phyloP scores from a whole-genome alignment of 1,284 basidiomycete species.

The Sparassis latifolia region DNA sequence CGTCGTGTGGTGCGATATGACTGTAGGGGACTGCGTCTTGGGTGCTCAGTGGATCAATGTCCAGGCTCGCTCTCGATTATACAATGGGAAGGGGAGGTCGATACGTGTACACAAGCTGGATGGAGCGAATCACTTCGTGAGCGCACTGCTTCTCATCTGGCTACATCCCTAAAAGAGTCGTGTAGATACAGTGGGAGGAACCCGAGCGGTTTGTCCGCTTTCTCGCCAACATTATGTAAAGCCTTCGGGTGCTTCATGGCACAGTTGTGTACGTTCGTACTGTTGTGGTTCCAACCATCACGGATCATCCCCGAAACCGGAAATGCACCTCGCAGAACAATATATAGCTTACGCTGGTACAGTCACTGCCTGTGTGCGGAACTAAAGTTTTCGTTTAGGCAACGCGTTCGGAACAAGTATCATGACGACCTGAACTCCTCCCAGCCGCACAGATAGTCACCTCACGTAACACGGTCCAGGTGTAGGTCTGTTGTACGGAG shows the following conservation, averaged over 20 bases:
- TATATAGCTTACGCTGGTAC: conserved; percentile 55
- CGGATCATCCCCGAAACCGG: no score
- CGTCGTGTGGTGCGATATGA: conserved; percentile 15
- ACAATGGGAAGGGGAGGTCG: conserved; percentile 1
- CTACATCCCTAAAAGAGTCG: conserved; percentile 7
- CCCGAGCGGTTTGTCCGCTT: conserved; percentile 14
- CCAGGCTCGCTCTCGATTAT: neutral
- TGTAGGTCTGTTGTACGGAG: no score
- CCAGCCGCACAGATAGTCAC: conserved; percentile 23
- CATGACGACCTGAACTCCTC: conserved; percentile 81
- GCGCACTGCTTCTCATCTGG: conserved; percentile 8
- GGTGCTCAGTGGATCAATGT: conserved; percentile 5
- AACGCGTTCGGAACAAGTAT: conserved; percentile 74
- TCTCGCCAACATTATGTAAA: conserved; percentile 8
- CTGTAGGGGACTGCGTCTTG: conserved; percentile 9
- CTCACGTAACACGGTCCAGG: no score
- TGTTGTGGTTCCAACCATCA: no score
- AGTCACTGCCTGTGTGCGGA: conserved; percentile 80
- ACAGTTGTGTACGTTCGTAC: no score
- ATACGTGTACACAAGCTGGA: conserved; percentile 7
- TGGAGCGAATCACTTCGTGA: conserved; percentile 11
- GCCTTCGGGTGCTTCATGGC: no score
- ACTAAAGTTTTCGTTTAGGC: conserved; percentile 74
- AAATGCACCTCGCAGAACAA: no score
- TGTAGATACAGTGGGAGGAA: conserved; percentile 19